Evolutionary conservation across 1,139 yeast species (phyloP), one percentile per base, ranked within the genome.

Genomic region (Protomyces pachydermus): DNA sequence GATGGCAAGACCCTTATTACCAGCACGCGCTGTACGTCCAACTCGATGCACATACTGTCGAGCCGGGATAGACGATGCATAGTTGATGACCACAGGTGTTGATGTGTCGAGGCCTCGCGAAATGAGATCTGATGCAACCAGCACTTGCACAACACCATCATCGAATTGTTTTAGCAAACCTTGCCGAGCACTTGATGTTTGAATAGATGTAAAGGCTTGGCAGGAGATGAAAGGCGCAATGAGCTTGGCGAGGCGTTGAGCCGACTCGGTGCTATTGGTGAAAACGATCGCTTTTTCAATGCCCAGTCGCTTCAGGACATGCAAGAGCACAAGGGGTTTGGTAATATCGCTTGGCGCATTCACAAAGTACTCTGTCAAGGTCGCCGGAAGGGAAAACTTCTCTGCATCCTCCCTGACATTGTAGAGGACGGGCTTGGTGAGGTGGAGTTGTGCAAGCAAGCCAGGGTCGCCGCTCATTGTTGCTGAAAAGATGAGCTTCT

Each of bases 21-120:
- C 95, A 0, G 97, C 98, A 67, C 99, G 80, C 0, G 97, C 99
- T 0, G 98, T 93, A 69, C 99, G 79, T 0, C 99, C 99, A 0
- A 91, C 96, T 35, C 98, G 80, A 75, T 93, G 99, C 6, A 95
- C 95, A 72, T 93, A 93, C 72, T 93, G 98, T 67, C 96, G 97
- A 80, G 90, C 82, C 68, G 91, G 95, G 68, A 82, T 87, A 0
- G 97, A 96, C 0, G 97, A 85, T 73, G 93, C 97, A 73, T 83
- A 93, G 69, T 93, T 88, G 10, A 93, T 78, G 1, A 93, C 98
- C 56, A 90, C 75, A 65, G 84, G 84, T 34, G 91, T 80, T 25
- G 85, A 86, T 61, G 89, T 86, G 75, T 93, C 98, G 46, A 95
- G 76, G 0, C 99, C 99, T 68, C 99, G 79, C 0, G 98, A 96